Conservation (phyloP, 2,329 filamentous ascomycete genomes). For the Claviceps digitariae region DNA sequence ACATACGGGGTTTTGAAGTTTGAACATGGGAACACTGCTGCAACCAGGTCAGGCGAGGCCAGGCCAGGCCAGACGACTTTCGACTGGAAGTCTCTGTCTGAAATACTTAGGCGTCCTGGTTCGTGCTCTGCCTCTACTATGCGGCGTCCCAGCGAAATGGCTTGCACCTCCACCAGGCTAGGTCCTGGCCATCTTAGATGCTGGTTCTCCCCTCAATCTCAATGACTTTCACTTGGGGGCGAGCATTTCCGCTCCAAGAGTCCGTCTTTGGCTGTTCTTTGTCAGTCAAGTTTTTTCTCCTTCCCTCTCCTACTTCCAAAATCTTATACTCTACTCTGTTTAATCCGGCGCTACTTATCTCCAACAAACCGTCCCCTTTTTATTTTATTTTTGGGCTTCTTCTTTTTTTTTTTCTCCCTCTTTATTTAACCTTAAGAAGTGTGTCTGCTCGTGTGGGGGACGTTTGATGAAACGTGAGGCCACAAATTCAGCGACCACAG, state of each 20-base stretch:
- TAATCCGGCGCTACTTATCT: neutral
- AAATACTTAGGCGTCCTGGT: neutral
- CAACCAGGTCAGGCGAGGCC: neutral
- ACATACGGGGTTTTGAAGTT: neutral
- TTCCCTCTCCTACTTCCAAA: neutral
- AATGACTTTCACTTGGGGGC: neutral
- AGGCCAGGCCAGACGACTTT: neutral
- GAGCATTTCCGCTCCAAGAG: neutral
- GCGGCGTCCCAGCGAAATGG: conserved; percentile 1
- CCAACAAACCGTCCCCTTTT: neutral
- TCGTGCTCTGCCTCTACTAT: neutral
- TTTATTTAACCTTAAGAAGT: neutral
- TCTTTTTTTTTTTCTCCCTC: neutral
- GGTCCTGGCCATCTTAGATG: conserved; percentile 2
- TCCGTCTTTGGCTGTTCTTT: neutral
- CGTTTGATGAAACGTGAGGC: neutral
- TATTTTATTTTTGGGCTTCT: too few species aligned
- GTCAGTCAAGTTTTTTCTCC: neutral
- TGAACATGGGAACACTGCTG: neutral
- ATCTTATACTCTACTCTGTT: neutral
- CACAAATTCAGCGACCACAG: neutral
- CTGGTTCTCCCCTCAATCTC: conserved; percentile 1
- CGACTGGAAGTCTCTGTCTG: neutral
- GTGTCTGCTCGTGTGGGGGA: neutral
- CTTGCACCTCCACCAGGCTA: conserved; percentile 3